phyloP scores from a whole-genome alignment of 208 protist genomes.

The Eutreptiella sp. region DNA sequence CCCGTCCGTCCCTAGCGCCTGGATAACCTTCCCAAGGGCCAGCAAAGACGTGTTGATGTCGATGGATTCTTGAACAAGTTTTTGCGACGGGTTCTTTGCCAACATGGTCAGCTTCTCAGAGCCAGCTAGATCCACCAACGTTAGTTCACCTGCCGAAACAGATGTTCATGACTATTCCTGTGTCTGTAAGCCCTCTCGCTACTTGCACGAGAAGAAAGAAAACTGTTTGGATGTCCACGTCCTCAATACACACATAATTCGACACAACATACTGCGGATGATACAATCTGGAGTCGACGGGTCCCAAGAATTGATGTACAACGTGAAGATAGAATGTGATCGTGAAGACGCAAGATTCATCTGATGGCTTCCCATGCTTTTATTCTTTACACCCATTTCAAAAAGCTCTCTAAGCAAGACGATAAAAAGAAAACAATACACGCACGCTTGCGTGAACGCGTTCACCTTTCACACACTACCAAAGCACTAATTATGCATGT shows the following conservation, averaged over 20 bases:
- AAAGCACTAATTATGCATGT: too few relatives aligned
- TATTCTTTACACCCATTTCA: slow-evolving; percentile 55
- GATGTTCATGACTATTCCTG: background rate
- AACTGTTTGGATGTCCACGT: too few relatives aligned
- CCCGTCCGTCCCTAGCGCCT: slow-evolving; percentile 42
- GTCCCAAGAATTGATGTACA: slow-evolving; percentile 60
- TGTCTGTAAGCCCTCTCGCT: background rate
- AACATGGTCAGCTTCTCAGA: slow-evolving; percentile 71
- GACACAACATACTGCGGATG: too few relatives aligned
- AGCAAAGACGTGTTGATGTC: slow-evolving; percentile 84
- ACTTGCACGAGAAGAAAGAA: background rate
- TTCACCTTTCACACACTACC: too few relatives aligned
- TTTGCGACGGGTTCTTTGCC: slow-evolving; percentile 41
- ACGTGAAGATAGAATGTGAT: slow-evolving; percentile 79
- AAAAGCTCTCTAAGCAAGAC: too few relatives aligned
- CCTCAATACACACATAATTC: background rate
- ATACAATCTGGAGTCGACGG: too few relatives aligned
- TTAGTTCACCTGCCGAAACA: slow-evolving; percentile 54
- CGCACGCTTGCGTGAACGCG: too few relatives aligned
- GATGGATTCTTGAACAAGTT: slow-evolving; percentile 67
- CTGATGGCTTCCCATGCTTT: slow-evolving; percentile 62
- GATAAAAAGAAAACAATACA: too few relatives aligned
- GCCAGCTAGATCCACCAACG: slow-evolving; percentile 78
- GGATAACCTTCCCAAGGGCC: slow-evolving; percentile 81
- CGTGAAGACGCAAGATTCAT: slow-evolving; percentile 81